Conservation (phyloP, 345 rosid genomes). For the rapeseed (Brassica napus) region DNA sequence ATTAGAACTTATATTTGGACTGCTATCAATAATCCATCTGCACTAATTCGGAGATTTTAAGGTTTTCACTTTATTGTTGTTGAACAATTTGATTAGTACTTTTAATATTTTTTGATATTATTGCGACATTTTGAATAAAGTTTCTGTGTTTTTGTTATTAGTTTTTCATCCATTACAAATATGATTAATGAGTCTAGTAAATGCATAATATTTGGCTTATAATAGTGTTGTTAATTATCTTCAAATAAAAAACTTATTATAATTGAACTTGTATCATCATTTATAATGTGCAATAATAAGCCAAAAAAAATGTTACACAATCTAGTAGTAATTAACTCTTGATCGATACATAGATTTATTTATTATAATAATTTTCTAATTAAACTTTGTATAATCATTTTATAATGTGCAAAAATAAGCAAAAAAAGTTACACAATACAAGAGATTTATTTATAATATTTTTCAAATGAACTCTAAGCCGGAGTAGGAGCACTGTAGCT, state of each 20-base stretch:
- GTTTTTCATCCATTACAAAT: background rate
- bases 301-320: too few relatives aligned
- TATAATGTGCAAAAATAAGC: background rate
- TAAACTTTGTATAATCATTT: background rate
- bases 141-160: background rate
- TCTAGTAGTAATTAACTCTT: too few relatives aligned
- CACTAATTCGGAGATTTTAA: constrained; percentile 17
- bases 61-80: background rate
- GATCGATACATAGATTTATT: background rate
- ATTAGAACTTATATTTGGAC: background rate
- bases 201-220: background rate
- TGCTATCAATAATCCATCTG: constrained; percentile 22
- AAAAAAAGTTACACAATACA: background rate
- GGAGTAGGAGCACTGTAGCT: background rate
- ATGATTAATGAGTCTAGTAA: background rate
- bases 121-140: background rate
- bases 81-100: constrained; percentile 6
- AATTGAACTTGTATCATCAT: background rate
- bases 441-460: background rate
- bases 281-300: too few relatives aligned
- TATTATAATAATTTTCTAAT: too few relatives aligned
- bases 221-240: background rate
- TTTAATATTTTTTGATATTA: constrained; percentile 7
- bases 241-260: background rate
- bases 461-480: background rate